Conservation (phyloP, 2,329 filamentous ascomycete species). For the Diaporthe sp. region DNA sequence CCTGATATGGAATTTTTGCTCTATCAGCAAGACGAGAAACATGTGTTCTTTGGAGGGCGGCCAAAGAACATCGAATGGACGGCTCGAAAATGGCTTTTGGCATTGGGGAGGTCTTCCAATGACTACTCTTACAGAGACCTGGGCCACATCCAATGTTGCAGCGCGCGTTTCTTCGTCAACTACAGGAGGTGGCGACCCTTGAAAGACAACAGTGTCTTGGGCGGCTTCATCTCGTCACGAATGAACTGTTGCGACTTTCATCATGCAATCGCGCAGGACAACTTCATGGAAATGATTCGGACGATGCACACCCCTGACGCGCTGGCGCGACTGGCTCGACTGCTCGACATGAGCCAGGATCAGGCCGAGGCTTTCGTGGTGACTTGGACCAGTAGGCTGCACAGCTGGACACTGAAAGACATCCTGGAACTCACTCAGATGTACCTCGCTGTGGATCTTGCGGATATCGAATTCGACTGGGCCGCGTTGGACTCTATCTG, state of each 20-base stretch:
- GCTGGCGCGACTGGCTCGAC: neutral
- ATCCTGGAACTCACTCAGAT: constrained; percentile 33
- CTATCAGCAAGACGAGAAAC: neutral
- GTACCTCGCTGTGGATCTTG: constrained; percentile 25
- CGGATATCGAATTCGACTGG: constrained; percentile 29
- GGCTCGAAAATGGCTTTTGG: constrained; percentile 12
- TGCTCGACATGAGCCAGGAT: neutral
- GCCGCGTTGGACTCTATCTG: neutral
- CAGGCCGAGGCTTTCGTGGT: neutral
- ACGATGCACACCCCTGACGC: neutral
- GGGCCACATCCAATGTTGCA: neutral
- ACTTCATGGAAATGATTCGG: constrained; percentile 20
- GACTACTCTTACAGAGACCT: constrained; percentile 11
- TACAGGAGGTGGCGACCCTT: constrained; percentile 14
- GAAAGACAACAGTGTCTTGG: constrained; percentile 19
- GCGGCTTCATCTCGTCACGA: neutral
- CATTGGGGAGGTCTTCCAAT: neutral
- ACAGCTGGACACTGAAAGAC: constrained; percentile 9
- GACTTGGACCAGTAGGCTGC: constrained; percentile 25
- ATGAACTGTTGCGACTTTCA: constrained; percentile 1
- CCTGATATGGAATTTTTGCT: constrained; percentile 20
- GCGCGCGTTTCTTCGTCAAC: neutral
- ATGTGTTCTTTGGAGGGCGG: constrained; percentile 9
- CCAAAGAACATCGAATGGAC: constrained; percentile 7
- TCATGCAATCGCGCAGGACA: neutral